phyloP scores from a whole-genome alignment of 2,329 filamentous ascomycete species.

The Bipolaris victoriae region DNA sequence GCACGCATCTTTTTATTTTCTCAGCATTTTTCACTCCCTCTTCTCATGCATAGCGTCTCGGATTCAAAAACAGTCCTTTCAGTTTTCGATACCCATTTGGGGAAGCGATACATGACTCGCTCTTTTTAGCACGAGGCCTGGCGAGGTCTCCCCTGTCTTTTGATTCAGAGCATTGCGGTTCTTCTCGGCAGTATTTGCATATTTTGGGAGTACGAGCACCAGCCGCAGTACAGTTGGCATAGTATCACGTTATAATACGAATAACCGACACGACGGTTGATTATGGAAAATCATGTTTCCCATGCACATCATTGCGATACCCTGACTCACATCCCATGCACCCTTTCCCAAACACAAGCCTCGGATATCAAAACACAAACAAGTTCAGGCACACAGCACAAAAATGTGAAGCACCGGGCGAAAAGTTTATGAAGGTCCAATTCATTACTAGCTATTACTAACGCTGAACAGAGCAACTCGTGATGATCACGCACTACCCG shows the following conservation, averaged over 20 bases:
- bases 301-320: too few species aligned
- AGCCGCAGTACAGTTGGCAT: neutral
- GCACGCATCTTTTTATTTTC: neutral
- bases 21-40: conserved; percentile 12
- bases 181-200: neutral
- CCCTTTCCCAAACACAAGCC: too few species aligned
- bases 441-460: too few species aligned
- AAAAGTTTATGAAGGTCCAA: too few species aligned
- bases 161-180: neutral
- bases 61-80: conserved; percentile 14
- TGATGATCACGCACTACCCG: too few species aligned
- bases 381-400: too few species aligned
- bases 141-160: neutral
- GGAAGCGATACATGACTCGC: conserved; percentile 10
- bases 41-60: conserved; percentile 24
- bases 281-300: too few species aligned
- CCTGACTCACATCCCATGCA: too few species aligned
- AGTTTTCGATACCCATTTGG: conserved; percentile 16
- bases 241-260: neutral
- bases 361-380: too few species aligned
- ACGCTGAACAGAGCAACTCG: too few species aligned
- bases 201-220: neutral
- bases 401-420: too few species aligned
- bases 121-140: conserved; percentile 12
- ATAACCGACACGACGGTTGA: too few species aligned